Percentiles rank a stretch among this genome's conserved stretches.
phyloP scores from a whole-genome alignment of 768 basidiomycete genomes.

The Cubamyces sp. region DNA sequence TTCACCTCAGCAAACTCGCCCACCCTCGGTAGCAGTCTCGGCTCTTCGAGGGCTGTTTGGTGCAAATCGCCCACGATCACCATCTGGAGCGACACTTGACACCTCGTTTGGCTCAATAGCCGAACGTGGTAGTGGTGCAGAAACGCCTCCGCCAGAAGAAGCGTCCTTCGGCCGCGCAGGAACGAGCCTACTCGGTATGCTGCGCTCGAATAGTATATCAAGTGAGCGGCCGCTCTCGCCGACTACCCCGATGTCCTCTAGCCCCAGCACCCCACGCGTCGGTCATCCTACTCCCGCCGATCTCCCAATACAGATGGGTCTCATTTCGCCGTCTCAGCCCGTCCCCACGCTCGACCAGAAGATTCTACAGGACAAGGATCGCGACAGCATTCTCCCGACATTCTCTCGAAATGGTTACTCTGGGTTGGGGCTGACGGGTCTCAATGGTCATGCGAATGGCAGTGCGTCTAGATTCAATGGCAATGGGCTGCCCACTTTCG shows the following conservation, averaged over 20 bases:
- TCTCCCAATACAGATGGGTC: slow-evolving; percentile 41
- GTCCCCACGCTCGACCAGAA: slow-evolving; percentile 39
- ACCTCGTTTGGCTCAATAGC: slow-evolving; percentile 31
- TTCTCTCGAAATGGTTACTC: slow-evolving; percentile 6
- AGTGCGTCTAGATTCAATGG: slow-evolving; percentile 34
- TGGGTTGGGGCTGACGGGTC: slow-evolving; percentile 1
- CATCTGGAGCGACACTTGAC: slow-evolving; percentile 42
- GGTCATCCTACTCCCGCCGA: slow-evolving; percentile 29
- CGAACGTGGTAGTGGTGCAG: slow-evolving; percentile 31
- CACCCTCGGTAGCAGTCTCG: slow-evolving; percentile 46
- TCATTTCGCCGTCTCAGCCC: slow-evolving; percentile 28
- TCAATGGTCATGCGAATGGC: slow-evolving; percentile 16
- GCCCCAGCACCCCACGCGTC: slow-evolving; percentile 28
- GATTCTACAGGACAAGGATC: slow-evolving; percentile 45
- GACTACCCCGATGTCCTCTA: slow-evolving; percentile 25
- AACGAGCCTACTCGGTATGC: slow-evolving; percentile 55
- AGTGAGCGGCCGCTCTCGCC: slow-evolving; percentile 30
- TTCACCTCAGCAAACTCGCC: slow-evolving; percentile 23
- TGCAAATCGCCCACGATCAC: slow-evolving; percentile 55
- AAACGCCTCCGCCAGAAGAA: slow-evolving; percentile 37
- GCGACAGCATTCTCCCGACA: slow-evolving; percentile 18
- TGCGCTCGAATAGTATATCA: slow-evolving; percentile 45
- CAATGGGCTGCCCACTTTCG: slow-evolving; percentile 19
- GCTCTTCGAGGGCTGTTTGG: slow-evolving; percentile 65
- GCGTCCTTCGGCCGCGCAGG: slow-evolving; percentile 64